Conservation (phyloP, 2,329 filamentous ascomycete genomes). For the Westerdykella aurantiaca region DNA sequence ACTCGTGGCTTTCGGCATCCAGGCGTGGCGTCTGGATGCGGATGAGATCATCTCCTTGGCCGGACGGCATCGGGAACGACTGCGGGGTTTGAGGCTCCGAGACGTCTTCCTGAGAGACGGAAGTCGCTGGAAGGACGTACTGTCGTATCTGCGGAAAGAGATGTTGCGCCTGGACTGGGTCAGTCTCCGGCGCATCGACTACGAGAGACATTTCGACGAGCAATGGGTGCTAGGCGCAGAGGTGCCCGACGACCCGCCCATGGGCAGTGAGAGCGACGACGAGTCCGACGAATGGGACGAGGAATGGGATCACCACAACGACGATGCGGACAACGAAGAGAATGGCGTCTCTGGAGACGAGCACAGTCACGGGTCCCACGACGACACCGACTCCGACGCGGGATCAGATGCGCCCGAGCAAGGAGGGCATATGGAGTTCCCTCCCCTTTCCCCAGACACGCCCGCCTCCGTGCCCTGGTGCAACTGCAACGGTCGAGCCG, state of each 20-base stretch:
- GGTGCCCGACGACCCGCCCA: constrained; percentile 42
- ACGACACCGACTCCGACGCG: constrained; percentile 27
- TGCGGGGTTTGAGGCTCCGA: constrained; percentile 55
- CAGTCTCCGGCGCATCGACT: constrained; percentile 57
- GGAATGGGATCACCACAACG: constrained; percentile 26
- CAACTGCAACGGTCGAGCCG: constrained; percentile 36
- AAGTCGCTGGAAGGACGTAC: constrained; percentile 56
- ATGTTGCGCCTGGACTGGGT: constrained; percentile 57
- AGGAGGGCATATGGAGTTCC: constrained; percentile 43
- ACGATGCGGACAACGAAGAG: constrained; percentile 25
- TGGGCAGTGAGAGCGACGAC: constrained; percentile 41
- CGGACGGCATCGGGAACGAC: constrained; percentile 49
- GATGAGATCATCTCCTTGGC: constrained; percentile 56
- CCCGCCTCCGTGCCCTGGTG: constrained; percentile 45
- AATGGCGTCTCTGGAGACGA: constrained; percentile 31
- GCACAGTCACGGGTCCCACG: constrained; percentile 14
- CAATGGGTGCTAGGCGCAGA: constrained; percentile 44
- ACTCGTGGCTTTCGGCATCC: constrained; percentile 58
- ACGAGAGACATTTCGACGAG: constrained; percentile 51
- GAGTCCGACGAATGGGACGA: constrained; percentile 26
- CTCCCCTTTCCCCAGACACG: constrained; percentile 41
- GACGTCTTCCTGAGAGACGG: constrained; percentile 57
- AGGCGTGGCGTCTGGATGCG: constrained; percentile 57
- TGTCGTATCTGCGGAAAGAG: constrained; percentile 51
- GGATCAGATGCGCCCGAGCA: constrained; percentile 35